Evolutionary conservation across 768 basidiomycete genomes (phyloP).

Genomic region (Psilocybe sp.): DNA sequence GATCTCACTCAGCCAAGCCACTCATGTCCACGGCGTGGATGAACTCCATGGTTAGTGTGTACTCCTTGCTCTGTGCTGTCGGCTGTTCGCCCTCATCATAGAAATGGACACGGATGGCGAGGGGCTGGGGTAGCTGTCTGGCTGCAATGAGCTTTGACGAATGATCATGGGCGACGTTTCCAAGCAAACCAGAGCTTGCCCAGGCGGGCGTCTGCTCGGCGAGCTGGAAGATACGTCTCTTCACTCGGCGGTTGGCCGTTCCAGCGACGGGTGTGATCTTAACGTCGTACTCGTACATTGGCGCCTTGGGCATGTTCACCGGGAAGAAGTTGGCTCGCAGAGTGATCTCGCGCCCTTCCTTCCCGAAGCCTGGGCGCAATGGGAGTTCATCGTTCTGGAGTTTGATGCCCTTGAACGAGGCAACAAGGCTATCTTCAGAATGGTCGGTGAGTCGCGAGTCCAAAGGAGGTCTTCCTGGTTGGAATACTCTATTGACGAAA

Average conservation of each 20-base stretch:
- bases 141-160: slow-evolving; percentile 50
- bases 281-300: slow-evolving; percentile 62
- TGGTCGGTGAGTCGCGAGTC: slow-evolving; percentile 41
- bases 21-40: slow-evolving; percentile 51
- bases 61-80: slow-evolving; percentile 43
- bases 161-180: slow-evolving; percentile 55
- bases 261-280: slow-evolving; percentile 48
- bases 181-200: slow-evolving; percentile 43
- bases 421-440: slow-evolving; percentile 40
- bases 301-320: slow-evolving; percentile 44
- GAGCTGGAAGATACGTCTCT: slow-evolving; percentile 59
- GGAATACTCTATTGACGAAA: slow-evolving; percentile 34
- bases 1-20: slow-evolving; percentile 36
- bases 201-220: slow-evolving; percentile 55
- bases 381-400: slow-evolving; percentile 44
- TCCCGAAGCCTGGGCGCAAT: slow-evolving; percentile 58
- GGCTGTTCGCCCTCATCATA: slow-evolving; percentile 53
- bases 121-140: slow-evolving; percentile 41
- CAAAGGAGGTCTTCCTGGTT: slow-evolving; percentile 30
- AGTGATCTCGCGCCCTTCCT: slow-evolving; percentile 41
- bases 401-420: slow-evolving; percentile 28
- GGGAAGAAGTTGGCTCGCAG: slow-evolving; percentile 72
- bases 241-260: slow-evolving; percentile 49
- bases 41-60: slow-evolving; percentile 40
- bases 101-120: slow-evolving; percentile 40